Conservation (phyloP, 495 filamentous ascomycete genomes). For the Xanthoparmelia taractica region DNA sequence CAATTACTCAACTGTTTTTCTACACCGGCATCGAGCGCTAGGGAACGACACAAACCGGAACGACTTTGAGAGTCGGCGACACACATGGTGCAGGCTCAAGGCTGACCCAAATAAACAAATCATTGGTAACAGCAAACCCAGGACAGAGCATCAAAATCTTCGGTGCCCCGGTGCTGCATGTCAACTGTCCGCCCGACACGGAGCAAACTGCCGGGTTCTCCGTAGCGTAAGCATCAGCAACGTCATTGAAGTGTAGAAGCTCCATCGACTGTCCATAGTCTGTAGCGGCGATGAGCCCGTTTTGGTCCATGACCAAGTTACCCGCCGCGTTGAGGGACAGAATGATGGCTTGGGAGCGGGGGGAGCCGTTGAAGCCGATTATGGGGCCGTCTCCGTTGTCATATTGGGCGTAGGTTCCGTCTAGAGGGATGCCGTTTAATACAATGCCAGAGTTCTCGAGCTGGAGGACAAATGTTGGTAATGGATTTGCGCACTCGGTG, state of each 20-base stretch:
- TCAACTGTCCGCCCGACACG: not conserved
- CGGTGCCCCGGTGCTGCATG: constrained; percentile 5
- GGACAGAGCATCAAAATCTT: constrained; percentile 1
- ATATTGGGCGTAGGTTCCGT: not conserved
- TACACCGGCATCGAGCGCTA: not conserved
- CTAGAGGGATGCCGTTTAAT: not conserved
- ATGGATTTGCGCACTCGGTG: not conserved
- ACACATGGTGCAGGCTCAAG: constrained; percentile 1
- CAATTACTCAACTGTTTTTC: too few species aligned
- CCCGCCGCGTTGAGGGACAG: constrained; percentile 3
- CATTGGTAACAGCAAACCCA: not conserved
- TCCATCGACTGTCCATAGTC: constrained; percentile 8
- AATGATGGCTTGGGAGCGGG: constrained; percentile 1
- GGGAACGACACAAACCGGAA: constrained; percentile 1
- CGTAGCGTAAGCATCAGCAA: constrained; percentile 1
- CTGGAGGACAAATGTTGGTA: not conserved
- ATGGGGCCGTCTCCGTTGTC: not conserved
- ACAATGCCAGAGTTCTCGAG: constrained; percentile 1
- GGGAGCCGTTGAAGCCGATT: constrained; percentile 1
- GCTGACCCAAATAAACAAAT: not conserved
- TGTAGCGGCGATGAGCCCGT: not conserved
- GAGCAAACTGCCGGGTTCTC: constrained; percentile 1
- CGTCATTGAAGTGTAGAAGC: not conserved
- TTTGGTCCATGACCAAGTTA: not conserved
- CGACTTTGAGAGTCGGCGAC: not conserved